These are phyloP conservation scores for Hortaea werneckii DNA, from an alignment of 2,329 filamentous ascomycete species.

Conservation along the genomic window DNA sequence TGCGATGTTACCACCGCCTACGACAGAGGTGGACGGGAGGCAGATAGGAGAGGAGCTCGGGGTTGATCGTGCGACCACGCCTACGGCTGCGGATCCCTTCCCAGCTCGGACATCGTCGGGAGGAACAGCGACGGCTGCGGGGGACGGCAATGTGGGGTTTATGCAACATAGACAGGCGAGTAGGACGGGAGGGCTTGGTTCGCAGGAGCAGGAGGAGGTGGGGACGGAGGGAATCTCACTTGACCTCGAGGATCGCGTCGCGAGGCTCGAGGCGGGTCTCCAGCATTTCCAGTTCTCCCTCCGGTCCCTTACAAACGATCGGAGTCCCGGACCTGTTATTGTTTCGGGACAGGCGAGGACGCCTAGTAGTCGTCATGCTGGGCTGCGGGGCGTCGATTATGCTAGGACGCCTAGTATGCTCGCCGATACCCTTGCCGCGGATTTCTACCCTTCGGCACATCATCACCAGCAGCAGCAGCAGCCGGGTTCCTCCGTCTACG, in stretches of 20 bases:
- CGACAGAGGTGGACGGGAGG: too few species aligned
- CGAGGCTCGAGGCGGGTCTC: conserved; percentile 24
- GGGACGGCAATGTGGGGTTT: neutral
- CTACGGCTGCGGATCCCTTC: conserved; percentile 2
- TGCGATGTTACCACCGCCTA: conserved; percentile 3
- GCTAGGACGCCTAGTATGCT: conserved; percentile 25
- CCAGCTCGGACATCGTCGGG: too few species aligned
- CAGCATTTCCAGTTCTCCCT: conserved; percentile 24
- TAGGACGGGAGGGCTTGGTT: conserved; percentile 3
- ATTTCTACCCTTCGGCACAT: conserved; percentile 10
- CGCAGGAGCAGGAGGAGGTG: too few species aligned
- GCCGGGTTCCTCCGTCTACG: too few species aligned
- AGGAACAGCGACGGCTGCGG: too few species aligned
- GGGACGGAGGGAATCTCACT: conserved; percentile 8
- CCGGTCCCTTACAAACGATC: conserved; percentile 21
- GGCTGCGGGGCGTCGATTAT: neutral
- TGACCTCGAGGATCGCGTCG: conserved; percentile 27
- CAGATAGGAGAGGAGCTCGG: conserved; percentile 2
- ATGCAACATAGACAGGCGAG: conserved; percentile 4
- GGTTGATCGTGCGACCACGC: neutral
- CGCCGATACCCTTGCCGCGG: conserved; percentile 17
- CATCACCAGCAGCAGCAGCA: conserved; percentile 5
- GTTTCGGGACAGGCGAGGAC: conserved; percentile 15
- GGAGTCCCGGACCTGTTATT: conserved; percentile 17
- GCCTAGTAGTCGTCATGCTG: conserved; percentile 1